Percentiles rank a stretch among this genome's conserved stretches.
Conservation (phyloP, 208 protist genomes). For the Wallacemonas collosoma region DNA sequence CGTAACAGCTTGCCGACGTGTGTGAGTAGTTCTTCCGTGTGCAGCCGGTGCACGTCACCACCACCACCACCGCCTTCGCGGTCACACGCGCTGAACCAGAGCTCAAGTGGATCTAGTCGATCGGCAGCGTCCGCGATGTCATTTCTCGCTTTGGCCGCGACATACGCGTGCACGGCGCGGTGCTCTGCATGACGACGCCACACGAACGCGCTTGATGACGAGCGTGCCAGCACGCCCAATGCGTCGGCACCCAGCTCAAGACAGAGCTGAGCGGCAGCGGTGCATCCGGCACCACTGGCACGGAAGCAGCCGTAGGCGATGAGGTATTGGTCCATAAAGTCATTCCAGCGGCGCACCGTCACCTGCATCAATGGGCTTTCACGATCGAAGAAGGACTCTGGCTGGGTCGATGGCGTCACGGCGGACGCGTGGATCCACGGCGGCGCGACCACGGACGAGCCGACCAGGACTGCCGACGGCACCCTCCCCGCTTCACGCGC, state of each 20-base stretch:
- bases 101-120: conserved; percentile 1
- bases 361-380: conserved; percentile 16
- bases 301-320: conserved; percentile 28
- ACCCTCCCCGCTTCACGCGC: too few relatives aligned
- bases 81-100: neutral
- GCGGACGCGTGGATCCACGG: neutral
- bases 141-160: conserved; percentile 16
- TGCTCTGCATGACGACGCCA: conserved; percentile 11
- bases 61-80: neutral
- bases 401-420: too few relatives aligned
- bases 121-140: neutral
- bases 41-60: neutral
- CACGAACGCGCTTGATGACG: conserved; percentile 24
- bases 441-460: conserved; percentile 4
- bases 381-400: conserved; percentile 25
- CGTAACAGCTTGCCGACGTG: conserved; percentile 9
- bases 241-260: conserved; percentile 42
- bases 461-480: neutral
- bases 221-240: neutral
- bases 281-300: conserved; percentile 13
- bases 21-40: conserved; percentile 13
- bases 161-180: neutral
- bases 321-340: conserved; percentile 51
- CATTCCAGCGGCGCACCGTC: conserved; percentile 37
- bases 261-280: conserved; percentile 39